Base-by-base conservation (phyloP, 768 basidiomycete species). In the Pseudohyphozyma bogoriensis region DNA sequence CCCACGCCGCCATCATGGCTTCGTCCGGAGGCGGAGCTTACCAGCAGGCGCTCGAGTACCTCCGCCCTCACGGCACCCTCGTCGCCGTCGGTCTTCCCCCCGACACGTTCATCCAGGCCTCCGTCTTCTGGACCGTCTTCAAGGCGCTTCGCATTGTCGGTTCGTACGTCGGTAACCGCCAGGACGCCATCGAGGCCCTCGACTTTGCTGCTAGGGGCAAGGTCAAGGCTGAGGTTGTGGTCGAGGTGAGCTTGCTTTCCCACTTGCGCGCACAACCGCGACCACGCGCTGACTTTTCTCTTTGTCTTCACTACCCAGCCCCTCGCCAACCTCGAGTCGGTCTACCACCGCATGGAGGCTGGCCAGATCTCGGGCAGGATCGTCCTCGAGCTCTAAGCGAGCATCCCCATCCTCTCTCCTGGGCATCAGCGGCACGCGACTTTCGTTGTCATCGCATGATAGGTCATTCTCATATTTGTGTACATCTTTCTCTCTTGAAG, bases 1-100 rank as follows among this genome's bases (percentile, higher is more conserved):
- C 89, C 2, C 87, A 91, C 71, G 70, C 67, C 35, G 72, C 76
- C 20, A 62, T 78, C 60, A 74, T 77, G 63, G 71, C 76, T 31
- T 68, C 76, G 2, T 66, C 73, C 18, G 62, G 59, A 56, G 72
- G 72, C 4, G 71, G 72, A 1, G 78, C 78, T 9, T 81, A 78
- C 62, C 61, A 67, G 49, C 51, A 64, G 2, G 67, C 64, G 29
- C 72, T 79, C 56, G 82, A 86, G 59, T 91, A 91, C 73, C 77
- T 92, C 55, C 81, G 87, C 36, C 76, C 78, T 5, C 82, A 82
- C 36, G 86, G 87, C 20, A 81, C 79, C 6, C 77, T 90, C 56
- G 85, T 90, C 79, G 84, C 80, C 22, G 86, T 91, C 53, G 87
- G 88, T 31, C 75, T 90, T 1, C 87, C 87, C 2, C 78, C 73